Percentiles rank a stretch among this genome's conserved stretches.
Conservation (phyloP, 2,329 filamentous ascomycete genomes). For the Massarina eburnea region DNA sequence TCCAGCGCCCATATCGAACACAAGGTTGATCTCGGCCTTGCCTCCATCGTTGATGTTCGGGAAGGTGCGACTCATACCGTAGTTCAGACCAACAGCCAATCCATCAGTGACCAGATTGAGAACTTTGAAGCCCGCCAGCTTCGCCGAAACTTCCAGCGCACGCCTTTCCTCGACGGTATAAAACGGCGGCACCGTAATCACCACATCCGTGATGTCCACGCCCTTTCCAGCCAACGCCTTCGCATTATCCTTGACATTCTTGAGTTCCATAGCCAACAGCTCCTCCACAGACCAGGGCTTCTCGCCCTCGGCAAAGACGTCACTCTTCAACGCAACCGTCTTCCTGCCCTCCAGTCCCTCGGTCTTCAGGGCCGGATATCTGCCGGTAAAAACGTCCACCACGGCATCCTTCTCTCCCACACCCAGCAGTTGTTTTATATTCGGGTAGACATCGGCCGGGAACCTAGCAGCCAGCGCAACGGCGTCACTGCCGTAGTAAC, state of each 20-base stretch:
- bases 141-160: constrained; percentile 79
- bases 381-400: constrained; percentile 69
- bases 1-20: constrained; percentile 98
- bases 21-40: constrained; percentile 86
- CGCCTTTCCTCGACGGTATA: constrained; percentile 90
- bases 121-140: constrained; percentile 84
- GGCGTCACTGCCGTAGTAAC: constrained; percentile 89
- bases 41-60: constrained; percentile 78
- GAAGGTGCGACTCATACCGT: constrained; percentile 88
- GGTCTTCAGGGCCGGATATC: constrained; percentile 78
- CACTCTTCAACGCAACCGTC: constrained; percentile 82
- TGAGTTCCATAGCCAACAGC: constrained; percentile 91
- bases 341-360: constrained; percentile 58
- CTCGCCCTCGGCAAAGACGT: constrained; percentile 67
- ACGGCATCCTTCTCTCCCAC: constrained; percentile 60
- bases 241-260: constrained; percentile 87
- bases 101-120: constrained; percentile 86
- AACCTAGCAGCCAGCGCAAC: constrained; percentile 84
- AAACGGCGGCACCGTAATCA: constrained; percentile 87
- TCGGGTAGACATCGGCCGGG: constrained; percentile 90
- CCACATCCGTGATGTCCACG: constrained; percentile 72
- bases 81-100: constrained; percentile 89
- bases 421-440: constrained; percentile 88
- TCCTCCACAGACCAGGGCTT: constrained; percentile 78
- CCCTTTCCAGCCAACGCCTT: constrained; percentile 78